A percentile compares a stretch with the other conserved stretches of the same genome.
Evolutionary conservation across 1,139 yeast genomes (phyloP).

Genomic region (Zygoascus sp.): DNA sequence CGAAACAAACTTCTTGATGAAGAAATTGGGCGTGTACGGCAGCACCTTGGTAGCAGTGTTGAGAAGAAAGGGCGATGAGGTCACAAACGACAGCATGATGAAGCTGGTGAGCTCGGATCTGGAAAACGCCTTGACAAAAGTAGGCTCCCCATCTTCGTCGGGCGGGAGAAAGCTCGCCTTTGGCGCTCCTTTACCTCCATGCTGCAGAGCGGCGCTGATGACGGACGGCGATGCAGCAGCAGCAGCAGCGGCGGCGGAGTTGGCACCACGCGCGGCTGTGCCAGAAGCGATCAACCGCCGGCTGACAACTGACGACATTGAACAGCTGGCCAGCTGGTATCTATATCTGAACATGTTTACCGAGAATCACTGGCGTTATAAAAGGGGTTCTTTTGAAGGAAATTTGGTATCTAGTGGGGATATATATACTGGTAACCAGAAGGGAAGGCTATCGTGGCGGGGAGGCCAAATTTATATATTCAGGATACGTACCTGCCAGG

Average conservation of each 20-base stretch:
- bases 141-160: constrained; percentile 7
- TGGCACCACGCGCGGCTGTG: background rate
- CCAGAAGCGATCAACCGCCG: constrained; percentile 1
- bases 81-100: constrained; percentile 32
- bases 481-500: background rate
- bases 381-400: no score
- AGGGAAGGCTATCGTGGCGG: background rate
- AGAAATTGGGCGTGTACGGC: constrained; percentile 54
- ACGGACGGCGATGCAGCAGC: background rate
- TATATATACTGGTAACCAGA: no score
- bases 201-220: background rate
- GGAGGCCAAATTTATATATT: background rate
- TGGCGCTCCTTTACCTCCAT: background rate
- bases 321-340: background rate
- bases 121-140: constrained; percentile 24
- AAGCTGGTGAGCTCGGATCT: constrained; percentile 27
- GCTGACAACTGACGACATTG: background rate
- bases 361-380: background rate
- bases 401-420: no score
- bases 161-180: constrained; percentile 6
- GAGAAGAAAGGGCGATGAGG: constrained; percentile 33
- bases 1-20: constrained; percentile 70
- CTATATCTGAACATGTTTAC: background rate
- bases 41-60: constrained; percentile 32
- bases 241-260: background rate